Percentiles rank a stretch among this genome's conserved stretches.
Evolutionary conservation across 768 basidiomycete genomes (phyloP).

Genomic region (Lactarius hatsudake): DNA sequence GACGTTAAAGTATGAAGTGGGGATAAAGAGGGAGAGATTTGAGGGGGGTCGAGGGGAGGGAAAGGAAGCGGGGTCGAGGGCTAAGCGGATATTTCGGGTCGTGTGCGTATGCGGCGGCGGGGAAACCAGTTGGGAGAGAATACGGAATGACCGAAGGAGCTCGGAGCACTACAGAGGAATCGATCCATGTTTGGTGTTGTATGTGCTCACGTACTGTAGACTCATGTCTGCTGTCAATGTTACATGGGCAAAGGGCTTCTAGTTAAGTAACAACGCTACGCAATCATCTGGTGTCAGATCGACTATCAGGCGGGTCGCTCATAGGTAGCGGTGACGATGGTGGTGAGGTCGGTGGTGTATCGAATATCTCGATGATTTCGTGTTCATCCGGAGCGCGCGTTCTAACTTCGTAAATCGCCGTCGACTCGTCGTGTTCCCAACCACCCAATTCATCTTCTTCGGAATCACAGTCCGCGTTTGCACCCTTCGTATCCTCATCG

Average conservation of each 20-base stretch:
- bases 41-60: background rate
- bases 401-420: constrained; percentile 36
- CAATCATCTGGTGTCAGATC: background rate
- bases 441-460: constrained; percentile 46
- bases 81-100: constrained; percentile 12
- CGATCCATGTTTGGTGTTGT: constrained; percentile 23
- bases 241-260: constrained; percentile 12
- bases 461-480: constrained; percentile 15
- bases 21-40: background rate
- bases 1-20: background rate
- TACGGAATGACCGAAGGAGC: background rate
- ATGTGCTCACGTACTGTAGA: background rate
- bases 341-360: constrained; percentile 29
- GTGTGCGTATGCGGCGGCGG: constrained; percentile 18
- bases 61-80: constrained; percentile 18
- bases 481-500: constrained; percentile 23
- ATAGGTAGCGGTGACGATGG: constrained; percentile 16
- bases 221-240: background rate
- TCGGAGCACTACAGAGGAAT: background rate
- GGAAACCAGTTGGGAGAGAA: constrained; percentile 1
- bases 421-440: constrained; percentile 45
- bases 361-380: constrained; percentile 36
- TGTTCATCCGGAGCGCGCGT: constrained; percentile 9
- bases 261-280: background rate
- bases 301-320: background rate